Conservation (phyloP, 257 asterid genomes). For the Eucommia ulmoides region DNA sequence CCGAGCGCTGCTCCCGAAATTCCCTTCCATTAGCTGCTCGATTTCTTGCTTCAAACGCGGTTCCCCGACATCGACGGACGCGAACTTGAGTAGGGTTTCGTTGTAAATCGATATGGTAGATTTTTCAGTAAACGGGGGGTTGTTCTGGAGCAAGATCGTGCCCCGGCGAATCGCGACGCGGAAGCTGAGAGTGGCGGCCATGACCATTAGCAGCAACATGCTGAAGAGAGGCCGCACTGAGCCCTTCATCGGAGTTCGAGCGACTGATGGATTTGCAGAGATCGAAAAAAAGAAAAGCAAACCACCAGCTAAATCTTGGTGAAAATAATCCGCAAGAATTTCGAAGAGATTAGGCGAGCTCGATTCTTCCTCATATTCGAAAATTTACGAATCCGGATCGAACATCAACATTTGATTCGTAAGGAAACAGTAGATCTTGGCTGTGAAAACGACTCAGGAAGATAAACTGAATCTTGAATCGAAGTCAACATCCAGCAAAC, state of each 20-base stretch:
- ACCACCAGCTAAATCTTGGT: constrained; percentile 14
- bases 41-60: constrained; percentile 56
- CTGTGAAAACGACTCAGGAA: no score
- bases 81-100: constrained; percentile 51
- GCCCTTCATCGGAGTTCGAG: constrained; percentile 45
- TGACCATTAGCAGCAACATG: constrained; percentile 34
- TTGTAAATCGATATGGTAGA: constrained; percentile 27
- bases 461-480: no score
- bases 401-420: no score
- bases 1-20: constrained; percentile 41
- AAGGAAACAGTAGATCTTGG: no score
- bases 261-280: constrained; percentile 4
- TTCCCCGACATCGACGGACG: constrained; percentile 55
- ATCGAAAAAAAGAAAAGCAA: no score
- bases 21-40: constrained; percentile 64
- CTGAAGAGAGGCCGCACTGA: constrained; percentile 46
- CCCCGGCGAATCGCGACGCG: constrained; percentile 35
- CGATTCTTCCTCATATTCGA: constrained; percentile 43
- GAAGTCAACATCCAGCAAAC: no score
- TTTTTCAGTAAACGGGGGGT: constrained; percentile 15
- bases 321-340: constrained; percentile 37
- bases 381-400: no score
- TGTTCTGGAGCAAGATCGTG: constrained; percentile 32
- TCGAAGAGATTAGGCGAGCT: constrained; percentile 37
- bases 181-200: constrained; percentile 37